Evolutionary conservation across 179 eudicot species (phyloP).

Genomic region (Beta lomatogona): DNA sequence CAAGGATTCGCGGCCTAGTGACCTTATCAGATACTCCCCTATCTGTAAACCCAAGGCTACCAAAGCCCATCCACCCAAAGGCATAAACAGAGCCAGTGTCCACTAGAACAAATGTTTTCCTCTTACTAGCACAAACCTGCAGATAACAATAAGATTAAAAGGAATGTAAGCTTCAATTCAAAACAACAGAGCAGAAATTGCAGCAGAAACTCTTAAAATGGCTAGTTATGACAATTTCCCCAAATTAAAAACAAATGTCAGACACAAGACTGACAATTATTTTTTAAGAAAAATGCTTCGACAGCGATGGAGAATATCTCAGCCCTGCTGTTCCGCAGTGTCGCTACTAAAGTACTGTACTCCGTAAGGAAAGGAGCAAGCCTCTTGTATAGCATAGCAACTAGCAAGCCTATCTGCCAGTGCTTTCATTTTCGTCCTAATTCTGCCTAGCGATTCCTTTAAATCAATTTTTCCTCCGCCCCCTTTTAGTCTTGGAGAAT

Average conservation of each 20-base stretch:
- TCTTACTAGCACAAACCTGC: conserved; percentile 96
- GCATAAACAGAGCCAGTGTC: conserved; percentile 79
- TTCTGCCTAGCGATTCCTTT: no score
- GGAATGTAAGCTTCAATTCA: neutral
- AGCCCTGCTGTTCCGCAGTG: no score
- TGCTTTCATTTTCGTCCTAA: no score
- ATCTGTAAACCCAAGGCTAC: conserved; percentile 93
- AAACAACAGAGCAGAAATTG: neutral
- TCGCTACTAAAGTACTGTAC: no score
- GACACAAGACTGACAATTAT: neutral
- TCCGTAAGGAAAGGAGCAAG: no score
- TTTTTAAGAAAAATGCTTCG: neutral
- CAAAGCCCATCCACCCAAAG: conserved; percentile 97
- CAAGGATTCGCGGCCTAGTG: conserved; percentile 56
- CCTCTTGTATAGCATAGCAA: no score
- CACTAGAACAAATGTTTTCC: conserved; percentile 82
- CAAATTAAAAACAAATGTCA: neutral
- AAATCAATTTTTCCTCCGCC: no score
- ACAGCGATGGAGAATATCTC: no score
- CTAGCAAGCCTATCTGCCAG: no score
- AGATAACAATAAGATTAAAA: conserved; percentile 2
- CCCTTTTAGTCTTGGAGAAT: neutral
- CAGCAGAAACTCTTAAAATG: neutral
- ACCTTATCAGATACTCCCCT: conserved; percentile 74
- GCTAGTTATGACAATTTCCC: neutral